A percentile compares a stretch with the other conserved stretches of the same genome.
These are phyloP conservation scores for Boletus reticuloceps DNA, from an alignment of 768 basidiomycete species.

Conservation along the genomic window DNA sequence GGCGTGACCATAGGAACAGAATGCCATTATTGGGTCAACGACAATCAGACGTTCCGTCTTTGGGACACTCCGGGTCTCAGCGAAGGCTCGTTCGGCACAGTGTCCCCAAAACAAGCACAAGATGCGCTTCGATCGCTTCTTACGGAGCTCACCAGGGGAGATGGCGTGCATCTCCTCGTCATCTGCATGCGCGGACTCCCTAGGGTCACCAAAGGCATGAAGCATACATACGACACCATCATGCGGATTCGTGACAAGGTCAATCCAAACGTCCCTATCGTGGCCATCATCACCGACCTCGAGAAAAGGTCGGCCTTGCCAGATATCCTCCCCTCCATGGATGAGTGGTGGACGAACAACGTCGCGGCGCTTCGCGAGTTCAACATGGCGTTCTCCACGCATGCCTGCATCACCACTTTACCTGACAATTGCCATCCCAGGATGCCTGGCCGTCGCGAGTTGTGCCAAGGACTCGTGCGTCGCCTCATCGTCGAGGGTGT, in stretches of 20 bases:
- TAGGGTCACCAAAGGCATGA: conserved; percentile 26
- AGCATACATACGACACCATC: conserved; percentile 25
- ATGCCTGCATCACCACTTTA: conserved; percentile 22
- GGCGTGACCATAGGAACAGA: conserved; percentile 24
- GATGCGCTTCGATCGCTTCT: conserved; percentile 27
- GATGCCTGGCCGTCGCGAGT: conserved; percentile 15
- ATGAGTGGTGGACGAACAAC: conserved; percentile 40
- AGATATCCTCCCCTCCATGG: conserved; percentile 27
- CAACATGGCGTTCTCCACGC: conserved; percentile 33
- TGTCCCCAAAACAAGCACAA: conserved; percentile 22
- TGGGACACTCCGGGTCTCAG: conserved; percentile 35
- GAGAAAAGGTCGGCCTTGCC: conserved; percentile 24
- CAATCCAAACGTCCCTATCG: conserved; percentile 19
- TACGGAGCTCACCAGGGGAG: conserved; percentile 17
- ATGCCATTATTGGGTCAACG: conserved; percentile 14
- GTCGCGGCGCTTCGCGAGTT: conserved; percentile 20
- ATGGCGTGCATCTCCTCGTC: conserved; percentile 25
- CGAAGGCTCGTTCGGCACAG: conserved; percentile 24
- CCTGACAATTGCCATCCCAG: conserved; percentile 22
- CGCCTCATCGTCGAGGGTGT: conserved; percentile 15
- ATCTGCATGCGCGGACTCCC: conserved; percentile 28
- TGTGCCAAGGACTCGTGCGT: conserved; percentile 16
- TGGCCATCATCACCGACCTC: conserved; percentile 31
- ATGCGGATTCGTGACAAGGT: conserved; percentile 18
- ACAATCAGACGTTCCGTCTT: conserved; percentile 22